Percentiles rank a stretch among this genome's conserved stretches.
Evolutionary conservation across 2,329 filamentous ascomycete species (phyloP).

Genomic region (Tricladium varicosporioides): DNA sequence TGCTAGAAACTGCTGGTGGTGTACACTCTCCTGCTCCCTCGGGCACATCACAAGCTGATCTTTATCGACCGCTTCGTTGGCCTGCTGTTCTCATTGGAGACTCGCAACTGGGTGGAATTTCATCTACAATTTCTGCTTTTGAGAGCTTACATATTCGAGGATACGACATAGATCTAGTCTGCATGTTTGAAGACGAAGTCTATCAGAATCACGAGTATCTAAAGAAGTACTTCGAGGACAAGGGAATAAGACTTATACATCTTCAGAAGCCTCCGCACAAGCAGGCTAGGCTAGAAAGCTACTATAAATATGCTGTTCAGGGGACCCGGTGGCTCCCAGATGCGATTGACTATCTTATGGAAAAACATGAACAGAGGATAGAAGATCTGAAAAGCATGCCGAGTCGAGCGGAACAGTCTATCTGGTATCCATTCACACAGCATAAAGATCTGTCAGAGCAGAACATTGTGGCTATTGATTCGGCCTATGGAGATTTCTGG

Average conservation of each 20-base stretch:
- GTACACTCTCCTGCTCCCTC: conserved; percentile 78
- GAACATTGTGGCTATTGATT: conserved; percentile 74
- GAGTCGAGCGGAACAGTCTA: conserved; percentile 56
- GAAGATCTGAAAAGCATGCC: conserved; percentile 60
- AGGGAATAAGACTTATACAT: conserved; percentile 54
- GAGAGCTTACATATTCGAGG: conserved; percentile 77
- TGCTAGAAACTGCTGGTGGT: conserved; percentile 80
- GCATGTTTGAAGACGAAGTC: conserved; percentile 64
- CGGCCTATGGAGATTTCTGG: conserved; percentile 76
- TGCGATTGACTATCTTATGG: conserved; percentile 50
- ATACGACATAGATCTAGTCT: conserved; percentile 69
- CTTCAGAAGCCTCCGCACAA: conserved; percentile 56
- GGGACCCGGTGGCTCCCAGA: conserved; percentile 37
- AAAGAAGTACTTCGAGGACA: conserved; percentile 61
- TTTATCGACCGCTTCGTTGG: conserved; percentile 71
- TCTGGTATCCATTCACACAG: conserved; percentile 90
- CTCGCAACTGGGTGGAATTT: conserved; percentile 74
- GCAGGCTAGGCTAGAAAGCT: no score
- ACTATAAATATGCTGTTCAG: no score
- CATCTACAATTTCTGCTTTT: conserved; percentile 74
- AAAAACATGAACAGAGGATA: conserved; percentile 55
- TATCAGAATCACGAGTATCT: conserved; percentile 71
- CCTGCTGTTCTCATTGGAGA: conserved; percentile 76
- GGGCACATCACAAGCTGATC: conserved; percentile 72
- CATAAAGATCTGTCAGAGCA: conserved; percentile 61